phyloP scores from a whole-genome alignment of 2,329 filamentous ascomycete species.

The Periconia digitata region DNA sequence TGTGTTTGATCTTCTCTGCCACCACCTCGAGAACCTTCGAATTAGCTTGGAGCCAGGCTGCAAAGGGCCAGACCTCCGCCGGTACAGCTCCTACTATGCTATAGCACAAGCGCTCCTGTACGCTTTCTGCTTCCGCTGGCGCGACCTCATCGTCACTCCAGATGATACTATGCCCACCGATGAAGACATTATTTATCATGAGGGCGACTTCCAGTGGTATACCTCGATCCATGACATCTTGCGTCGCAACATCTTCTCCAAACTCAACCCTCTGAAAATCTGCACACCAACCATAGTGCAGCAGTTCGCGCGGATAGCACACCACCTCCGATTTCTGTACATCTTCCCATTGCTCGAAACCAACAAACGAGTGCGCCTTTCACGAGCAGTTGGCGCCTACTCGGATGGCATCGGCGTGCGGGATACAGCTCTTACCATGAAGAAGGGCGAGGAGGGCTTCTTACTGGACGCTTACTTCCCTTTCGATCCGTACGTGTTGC shows the following conservation, averaged over 20 bases:
- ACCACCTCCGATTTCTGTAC: conserved; percentile 85
- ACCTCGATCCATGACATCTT: conserved; percentile 73
- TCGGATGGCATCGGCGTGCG: conserved; percentile 49
- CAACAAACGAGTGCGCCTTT: conserved; percentile 86
- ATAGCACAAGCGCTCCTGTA: conserved; percentile 88
- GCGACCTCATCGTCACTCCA: conserved; percentile 71
- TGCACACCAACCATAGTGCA: conserved; percentile 88
- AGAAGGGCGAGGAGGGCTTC: conserved; percentile 74
- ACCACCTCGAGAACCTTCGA: conserved; percentile 76
- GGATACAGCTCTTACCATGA: conserved; percentile 54
- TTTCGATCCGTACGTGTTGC: conserved; percentile 94
- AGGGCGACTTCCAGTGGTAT: conserved; percentile 78
- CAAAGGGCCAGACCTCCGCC: conserved; percentile 79
- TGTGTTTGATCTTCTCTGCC: conserved; percentile 77
- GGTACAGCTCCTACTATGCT: conserved; percentile 83
- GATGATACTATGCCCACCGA: conserved; percentile 45
- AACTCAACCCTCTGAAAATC: conserved; percentile 92
- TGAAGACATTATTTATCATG: conserved; percentile 61
- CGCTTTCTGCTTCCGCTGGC: conserved; percentile 98
- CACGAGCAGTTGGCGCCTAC: conserved; percentile 65
- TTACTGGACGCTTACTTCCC: conserved; percentile 95
- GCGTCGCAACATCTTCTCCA: conserved; percentile 77
- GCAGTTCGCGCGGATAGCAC: conserved; percentile 85
- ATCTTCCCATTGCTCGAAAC: conserved; percentile 84
- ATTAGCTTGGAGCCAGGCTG: conserved; percentile 71